Evolutionary conservation across 768 basidiomycete genomes (phyloP).

Genomic region (Naganishia randhawae): DNA sequence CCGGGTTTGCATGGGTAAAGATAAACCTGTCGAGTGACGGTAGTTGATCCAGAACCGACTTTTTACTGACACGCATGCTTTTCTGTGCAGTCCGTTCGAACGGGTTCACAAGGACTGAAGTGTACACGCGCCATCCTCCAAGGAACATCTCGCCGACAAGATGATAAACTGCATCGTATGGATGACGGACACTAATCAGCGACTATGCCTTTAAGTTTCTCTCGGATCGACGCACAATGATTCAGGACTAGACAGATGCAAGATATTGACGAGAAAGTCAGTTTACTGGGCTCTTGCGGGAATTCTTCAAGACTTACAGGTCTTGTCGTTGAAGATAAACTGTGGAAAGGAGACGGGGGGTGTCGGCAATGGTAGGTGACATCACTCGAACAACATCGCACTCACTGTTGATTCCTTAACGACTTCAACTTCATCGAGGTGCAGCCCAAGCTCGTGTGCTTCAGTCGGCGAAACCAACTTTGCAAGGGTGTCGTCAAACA

Average conservation of each 20-base stretch:
- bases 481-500: conserved; percentile 23
- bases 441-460: conserved; percentile 27
- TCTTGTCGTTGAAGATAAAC: conserved; percentile 39
- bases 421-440: conserved; percentile 23
- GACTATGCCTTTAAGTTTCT: too few species aligned
- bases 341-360: neutral
- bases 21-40: conserved; percentile 12
- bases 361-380: neutral
- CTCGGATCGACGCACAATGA: conserved; percentile 30
- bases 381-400: neutral
- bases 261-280: neutral
- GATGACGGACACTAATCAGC: conserved; percentile 2
- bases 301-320: conserved; percentile 32
- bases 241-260: conserved; percentile 27
- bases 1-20: conserved; percentile 14
- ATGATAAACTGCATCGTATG: conserved; percentile 35
- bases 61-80: conserved; percentile 1
- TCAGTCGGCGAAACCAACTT: conserved; percentile 19
- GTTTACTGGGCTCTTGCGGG: too few species aligned
- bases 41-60: neutral
- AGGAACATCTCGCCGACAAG: conserved; percentile 41
- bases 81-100: conserved; percentile 26
- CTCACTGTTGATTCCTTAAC: conserved; percentile 33
- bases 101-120: conserved; percentile 28
- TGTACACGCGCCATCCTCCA: conserved; percentile 37